Evolutionary conservation across 345 rosid genomes (phyloP).

Genomic region (Populus euphratica): DNA sequence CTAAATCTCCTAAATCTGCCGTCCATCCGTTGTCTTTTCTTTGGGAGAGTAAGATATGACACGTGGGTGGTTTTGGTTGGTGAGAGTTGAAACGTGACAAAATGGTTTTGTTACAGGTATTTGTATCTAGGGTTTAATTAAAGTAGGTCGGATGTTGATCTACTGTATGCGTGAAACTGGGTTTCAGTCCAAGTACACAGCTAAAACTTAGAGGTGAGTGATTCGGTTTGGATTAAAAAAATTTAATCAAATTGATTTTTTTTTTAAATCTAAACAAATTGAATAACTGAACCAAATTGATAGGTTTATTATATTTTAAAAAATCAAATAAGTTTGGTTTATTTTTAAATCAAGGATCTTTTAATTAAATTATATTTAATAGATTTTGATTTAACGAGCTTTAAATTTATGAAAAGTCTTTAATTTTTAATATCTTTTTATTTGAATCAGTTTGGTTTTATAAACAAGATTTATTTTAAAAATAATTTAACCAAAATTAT

Average conservation of each 20-base stretch:
- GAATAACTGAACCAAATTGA: too few relatives aligned
- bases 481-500: too few relatives aligned
- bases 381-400: too few relatives aligned
- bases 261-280: too few relatives aligned
- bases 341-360: too few relatives aligned
- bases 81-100: slow-evolving; percentile 26
- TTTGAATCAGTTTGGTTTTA: too few relatives aligned
- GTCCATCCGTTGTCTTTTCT: slow-evolving; percentile 24
- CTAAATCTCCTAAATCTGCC: slow-evolving; percentile 49
- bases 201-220: background rate
- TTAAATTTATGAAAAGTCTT: too few relatives aligned
- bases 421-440: too few relatives aligned
- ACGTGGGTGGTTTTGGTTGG: slow-evolving; percentile 15
- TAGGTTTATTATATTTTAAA: background rate
- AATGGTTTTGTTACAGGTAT: background rate
- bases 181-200: background rate
- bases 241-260: too few relatives aligned
- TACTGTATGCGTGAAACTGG: slow-evolving; percentile 30
- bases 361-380: too few relatives aligned
- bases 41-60: background rate
- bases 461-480: too few relatives aligned
- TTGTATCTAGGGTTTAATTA: background rate
- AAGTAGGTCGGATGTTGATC: slow-evolving; percentile 59
- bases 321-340: too few relatives aligned
- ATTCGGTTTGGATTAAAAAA: background rate